Evolutionary conservation across 2,329 filamentous ascomycete genomes (phyloP), one percentile per base, ranked within the genome.

Genomic region (Xylaria sp.): DNA sequence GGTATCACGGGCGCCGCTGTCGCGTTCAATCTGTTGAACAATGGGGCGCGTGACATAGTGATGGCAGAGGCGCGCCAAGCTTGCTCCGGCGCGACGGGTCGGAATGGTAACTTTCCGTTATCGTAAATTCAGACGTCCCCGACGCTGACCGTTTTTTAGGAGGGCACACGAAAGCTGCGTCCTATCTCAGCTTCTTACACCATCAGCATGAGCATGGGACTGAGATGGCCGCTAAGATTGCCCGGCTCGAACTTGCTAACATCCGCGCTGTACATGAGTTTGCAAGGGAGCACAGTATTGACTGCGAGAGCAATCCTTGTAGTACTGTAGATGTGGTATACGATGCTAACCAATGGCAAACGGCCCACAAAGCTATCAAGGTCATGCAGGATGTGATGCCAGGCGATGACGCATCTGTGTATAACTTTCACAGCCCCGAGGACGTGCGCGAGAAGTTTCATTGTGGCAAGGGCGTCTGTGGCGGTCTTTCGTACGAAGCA

Each of bases 1-100:
- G 89, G 89, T 31, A 89, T 91, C 70, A 88, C 87, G 2, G 89
- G 89, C n/a, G 83, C 86, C 4, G 86, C 85, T 57, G 83, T 86
- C 6, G 88, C 88, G 10, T 86, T 86, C 75, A 85, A 85, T 70
- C 79, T 89, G 71, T 82, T 81, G 75, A 78, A 38, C 71, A 79
- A 69, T 75, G 74, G 68, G 74, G 65, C 77, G 56, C 76, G 79
- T 33, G 80, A 83, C 58, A 80, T 91, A 3, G 83, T 91, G 2
- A 85, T 91, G 83, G 80, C 92, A 6, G 89, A 92, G 77, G 89
- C 89, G 11, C 81, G 89, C 67, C 87, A 90, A 75, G 86, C 88
- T 6, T 90, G 88, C 72, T 91, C 88, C 77, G 89, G 89, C 59
- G 89, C 89, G 2, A 91, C 89, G 0, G 89, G 89, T 15, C 82